Evolutionary conservation across 2,329 filamentous ascomycete species (phyloP), one percentile per base, ranked within the genome.

Genomic region (Microdochium nivale): DNA sequence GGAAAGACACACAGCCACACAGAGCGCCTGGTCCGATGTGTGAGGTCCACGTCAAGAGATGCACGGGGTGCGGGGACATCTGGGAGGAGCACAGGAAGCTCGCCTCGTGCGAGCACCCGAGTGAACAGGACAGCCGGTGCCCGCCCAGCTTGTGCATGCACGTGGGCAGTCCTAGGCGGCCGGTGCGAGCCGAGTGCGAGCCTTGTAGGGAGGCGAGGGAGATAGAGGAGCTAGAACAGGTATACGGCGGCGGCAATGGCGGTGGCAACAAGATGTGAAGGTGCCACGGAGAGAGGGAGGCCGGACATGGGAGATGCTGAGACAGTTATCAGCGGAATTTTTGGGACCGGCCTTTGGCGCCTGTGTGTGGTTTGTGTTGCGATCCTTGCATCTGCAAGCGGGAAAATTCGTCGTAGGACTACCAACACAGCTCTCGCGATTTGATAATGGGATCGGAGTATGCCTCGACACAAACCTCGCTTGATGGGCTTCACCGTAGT

Each of bases 111-210:
- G 65, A 68, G 51, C 64, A 60, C 51, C 56, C 40, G 8, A 13
- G 58, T 47, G 62, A 67, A n/a, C 58, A 58, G 13, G 58, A 57
- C 3, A 56, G 49, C 14, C 54, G 58, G 21, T 71, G 68, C 49
- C 64, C 62, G 10, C 57, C 61, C 4, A 65, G 55, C 49, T 60
- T 71, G n/a, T 67, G 67, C 54, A 68, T 70, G 67, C 67, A 67
- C 50, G 66, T 68, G 8, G 67, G 67, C 13, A 60, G 63, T 52
- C 60, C 60, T 7, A 60, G 59, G 44, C 61, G 55, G 48, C 68
- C 66, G 7, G 60, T 61, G 48, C 62, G 60, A 54, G 56, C 58
- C 32, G 65, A 69, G 55, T 70, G 68, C 52, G 58, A 60, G 7
- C 51, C 30, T 4, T 71, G 68, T 25, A 56, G 58, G 37, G 52